Evolutionary conservation across 2,329 filamentous ascomycete genomes (phyloP), one percentile per base, ranked within the genome.

Genomic region (Fusarium tuaranense): DNA sequence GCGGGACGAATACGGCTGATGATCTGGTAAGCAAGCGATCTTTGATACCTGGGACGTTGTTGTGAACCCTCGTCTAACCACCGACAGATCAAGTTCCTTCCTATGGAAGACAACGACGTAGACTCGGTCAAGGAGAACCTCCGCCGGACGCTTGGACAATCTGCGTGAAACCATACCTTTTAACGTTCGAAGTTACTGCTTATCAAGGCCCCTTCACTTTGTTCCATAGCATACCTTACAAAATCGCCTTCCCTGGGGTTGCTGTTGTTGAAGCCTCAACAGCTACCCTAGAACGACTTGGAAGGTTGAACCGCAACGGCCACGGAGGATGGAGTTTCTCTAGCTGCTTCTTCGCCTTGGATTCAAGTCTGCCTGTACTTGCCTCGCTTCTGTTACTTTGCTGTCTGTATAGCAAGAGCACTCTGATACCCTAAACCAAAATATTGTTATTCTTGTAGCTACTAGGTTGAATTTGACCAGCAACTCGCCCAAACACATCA

Each of bases 11-110:
- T 51, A 84, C 84, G 18, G 83, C 89, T 12, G 93, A 95, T 81
- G 94, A 97, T 75, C 87, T 94, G 83, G 94, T 96, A 86, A 84
- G 90, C 84, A 58, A 36, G 12, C 18, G 18, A 20, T 51, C 2
- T 12, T n/a, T 20, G 4, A 22, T 51, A n/a, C n/a, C 14, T 16
- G 8, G 30, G 34, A 30, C 9, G 18, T 7, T n/a, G 27, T 5
- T 14, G 14, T 32, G 12, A 13, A 18, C 13, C 6, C 18, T 67
- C 3, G 4, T 46, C 75, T 81, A 63, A 79, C 44, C 61, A 30
- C 44, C 10, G 4, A 7, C 70, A 92, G 90, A 92, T 93, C 72
- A 89, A 88, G n/a, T 94, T 94, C 78, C 82, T 92, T 25, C 88
- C 87, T 41, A 86, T 93, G 85, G 90, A 92, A 57, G 87, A 90